Evolutionary conservation across 176 grass and related monocot genomes (phyloP).

Genomic region (Ensete ventricosum): DNA sequence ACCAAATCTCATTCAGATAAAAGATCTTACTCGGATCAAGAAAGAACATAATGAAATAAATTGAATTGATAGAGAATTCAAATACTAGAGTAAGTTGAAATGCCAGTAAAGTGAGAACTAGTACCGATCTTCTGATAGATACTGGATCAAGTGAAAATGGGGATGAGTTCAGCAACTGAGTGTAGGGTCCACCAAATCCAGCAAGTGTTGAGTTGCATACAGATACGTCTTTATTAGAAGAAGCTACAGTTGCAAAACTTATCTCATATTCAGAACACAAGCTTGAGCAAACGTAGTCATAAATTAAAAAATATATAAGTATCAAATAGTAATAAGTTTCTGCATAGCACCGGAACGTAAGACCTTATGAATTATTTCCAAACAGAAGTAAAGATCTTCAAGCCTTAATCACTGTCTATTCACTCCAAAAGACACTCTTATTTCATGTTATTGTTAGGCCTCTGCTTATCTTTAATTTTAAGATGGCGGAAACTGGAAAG

Average conservation of each 20-base stretch:
- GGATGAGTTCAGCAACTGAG: conserved; percentile 34
- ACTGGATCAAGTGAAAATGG: conserved; percentile 34
- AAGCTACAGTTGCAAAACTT: conserved; percentile 2
- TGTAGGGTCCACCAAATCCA: conserved; percentile 25
- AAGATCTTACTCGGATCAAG: background rate
- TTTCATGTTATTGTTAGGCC: no score
- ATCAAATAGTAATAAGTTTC: no score
- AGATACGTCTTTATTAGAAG: conserved; percentile 18
- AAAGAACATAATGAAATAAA: background rate
- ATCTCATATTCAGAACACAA: background rate
- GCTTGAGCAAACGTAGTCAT: no score
- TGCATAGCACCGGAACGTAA: no score
- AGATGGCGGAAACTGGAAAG: no score
- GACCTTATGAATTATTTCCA: no score
- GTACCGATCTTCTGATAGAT: conserved; percentile 41
- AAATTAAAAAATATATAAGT: no score
- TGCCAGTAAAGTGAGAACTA: background rate
- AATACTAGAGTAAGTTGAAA: background rate
- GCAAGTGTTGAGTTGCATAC: conserved; percentile 28
- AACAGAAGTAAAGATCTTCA: no score
- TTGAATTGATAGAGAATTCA: background rate
- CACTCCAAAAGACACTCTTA: no score
- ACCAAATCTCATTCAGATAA: background rate
- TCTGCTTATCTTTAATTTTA: no score
- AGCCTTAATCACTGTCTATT: no score